phyloP scores from a whole-genome alignment of 2,329 filamentous ascomycete genomes.

The Aureobasidium musti region DNA sequence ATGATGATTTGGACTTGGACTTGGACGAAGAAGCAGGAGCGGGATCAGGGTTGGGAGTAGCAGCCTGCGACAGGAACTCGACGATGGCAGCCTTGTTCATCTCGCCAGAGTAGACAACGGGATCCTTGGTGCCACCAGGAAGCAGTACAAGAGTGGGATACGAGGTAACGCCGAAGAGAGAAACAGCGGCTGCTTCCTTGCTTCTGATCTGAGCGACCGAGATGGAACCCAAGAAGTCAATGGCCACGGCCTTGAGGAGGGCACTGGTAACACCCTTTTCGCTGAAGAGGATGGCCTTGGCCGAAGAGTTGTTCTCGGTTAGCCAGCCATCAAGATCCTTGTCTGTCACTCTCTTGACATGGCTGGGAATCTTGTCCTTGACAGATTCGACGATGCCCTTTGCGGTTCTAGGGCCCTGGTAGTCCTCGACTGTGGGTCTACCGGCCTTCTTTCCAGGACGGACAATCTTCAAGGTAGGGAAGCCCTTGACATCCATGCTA shows the following conservation, averaged over 20 bases:
- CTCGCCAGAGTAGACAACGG: constrained; percentile 75
- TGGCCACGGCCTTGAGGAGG: constrained; percentile 78
- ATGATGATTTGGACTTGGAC: constrained; percentile 48
- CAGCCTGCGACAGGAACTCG: constrained; percentile 77
- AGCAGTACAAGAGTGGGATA: constrained; percentile 82
- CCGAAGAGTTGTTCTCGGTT: constrained; percentile 62
- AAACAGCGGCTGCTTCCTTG: constrained; percentile 72
- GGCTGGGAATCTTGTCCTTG: constrained; percentile 84
- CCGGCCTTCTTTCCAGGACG: constrained; percentile 78
- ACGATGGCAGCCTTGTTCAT: constrained; percentile 82
- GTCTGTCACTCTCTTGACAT: constrained; percentile 79
- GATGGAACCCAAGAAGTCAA: constrained; percentile 83
- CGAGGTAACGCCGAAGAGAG: constrained; percentile 72
- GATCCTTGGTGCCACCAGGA: constrained; percentile 67
- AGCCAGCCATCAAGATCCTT: constrained; percentile 78
- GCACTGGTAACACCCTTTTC: constrained; percentile 88
- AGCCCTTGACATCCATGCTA: constrained; percentile 84
- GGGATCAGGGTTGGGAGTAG: constrained; percentile 76
- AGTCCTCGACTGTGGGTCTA: constrained; percentile 84
- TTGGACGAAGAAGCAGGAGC: constrained; percentile 52
- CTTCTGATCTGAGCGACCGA: constrained; percentile 78
- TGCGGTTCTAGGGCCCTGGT: constrained; percentile 79
- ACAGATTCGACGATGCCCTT: constrained; percentile 86
- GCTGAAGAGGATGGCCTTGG: constrained; percentile 89
- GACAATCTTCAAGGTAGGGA: constrained; percentile 94